phyloP scores from a whole-genome alignment of 805 yeast species.

The Yarrowia sp. region DNA sequence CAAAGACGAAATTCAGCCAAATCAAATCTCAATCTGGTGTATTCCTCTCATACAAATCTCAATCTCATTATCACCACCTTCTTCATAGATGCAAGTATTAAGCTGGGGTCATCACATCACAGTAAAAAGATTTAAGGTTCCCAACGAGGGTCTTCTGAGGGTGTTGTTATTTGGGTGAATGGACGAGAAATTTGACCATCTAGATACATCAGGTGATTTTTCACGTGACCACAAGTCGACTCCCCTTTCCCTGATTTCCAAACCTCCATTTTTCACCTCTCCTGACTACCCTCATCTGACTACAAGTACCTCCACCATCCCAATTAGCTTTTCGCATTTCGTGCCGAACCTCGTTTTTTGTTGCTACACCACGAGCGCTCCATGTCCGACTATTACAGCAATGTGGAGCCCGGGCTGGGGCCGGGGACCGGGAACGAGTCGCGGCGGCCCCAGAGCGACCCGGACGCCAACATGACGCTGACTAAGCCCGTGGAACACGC shows the following conservation, averaged over 20 bases:
- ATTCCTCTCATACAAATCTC: too few species aligned
- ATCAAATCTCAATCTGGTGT: too few species aligned
- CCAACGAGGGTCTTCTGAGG: neutral
- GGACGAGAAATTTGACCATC: too few species aligned
- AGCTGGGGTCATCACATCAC: slow-evolving; percentile 1
- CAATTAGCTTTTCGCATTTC: slow-evolving; percentile 4
- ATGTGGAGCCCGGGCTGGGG: slow-evolving; percentile 24
- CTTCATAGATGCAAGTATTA: neutral
- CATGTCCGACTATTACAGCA: slow-evolving; percentile 37
- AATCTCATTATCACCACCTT: too few species aligned
- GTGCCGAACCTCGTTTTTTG: slow-evolving; percentile 18
- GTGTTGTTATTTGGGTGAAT: too few species aligned
- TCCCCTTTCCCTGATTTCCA: too few species aligned
- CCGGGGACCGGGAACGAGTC: neutral
- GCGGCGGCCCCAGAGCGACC: neutral
- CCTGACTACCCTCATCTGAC: too few species aligned
- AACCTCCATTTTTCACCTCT: too few species aligned
- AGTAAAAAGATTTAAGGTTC: neutral
- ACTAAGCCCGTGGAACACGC: slow-evolving; percentile 10
- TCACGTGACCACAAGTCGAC: neutral
- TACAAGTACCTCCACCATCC: too few species aligned
- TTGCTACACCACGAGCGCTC: neutral
- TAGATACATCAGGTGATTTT: too few species aligned
- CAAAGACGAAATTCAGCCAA: too few species aligned
- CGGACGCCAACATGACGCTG: slow-evolving; percentile 11